These are phyloP conservation scores for Botrytis medusae DNA, from an alignment of 2,329 filamentous ascomycete genomes.

Conservation along the genomic window DNA sequence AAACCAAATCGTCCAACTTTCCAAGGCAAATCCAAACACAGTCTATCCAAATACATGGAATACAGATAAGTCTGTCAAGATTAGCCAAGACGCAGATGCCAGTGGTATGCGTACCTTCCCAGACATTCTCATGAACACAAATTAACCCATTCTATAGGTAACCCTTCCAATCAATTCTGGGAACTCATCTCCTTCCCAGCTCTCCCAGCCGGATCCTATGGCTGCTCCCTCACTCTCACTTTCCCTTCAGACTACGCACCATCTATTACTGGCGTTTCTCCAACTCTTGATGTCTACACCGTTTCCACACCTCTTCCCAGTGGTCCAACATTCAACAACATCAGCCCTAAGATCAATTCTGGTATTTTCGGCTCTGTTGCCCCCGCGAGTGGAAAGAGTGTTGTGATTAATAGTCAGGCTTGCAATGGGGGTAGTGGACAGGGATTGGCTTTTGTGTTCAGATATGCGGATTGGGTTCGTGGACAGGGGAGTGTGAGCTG, in stretches of 20 bases:
- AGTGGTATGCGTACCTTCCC: background rate
- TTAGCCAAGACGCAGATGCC: conserved; percentile 10
- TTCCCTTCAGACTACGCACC: conserved; percentile 5
- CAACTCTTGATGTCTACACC: conserved; percentile 22
- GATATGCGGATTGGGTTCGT: conserved; percentile 26
- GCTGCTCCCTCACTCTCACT: conserved; percentile 8
- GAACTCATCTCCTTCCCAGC: conserved; percentile 9
- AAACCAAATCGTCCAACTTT: conserved; percentile 18
- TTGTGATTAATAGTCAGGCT: conserved; percentile 15
- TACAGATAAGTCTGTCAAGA: conserved; percentile 4
- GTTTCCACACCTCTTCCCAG: conserved; percentile 13
- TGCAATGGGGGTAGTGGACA: conserved; percentile 16
- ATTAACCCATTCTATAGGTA: background rate
- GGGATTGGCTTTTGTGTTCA: conserved; percentile 22
- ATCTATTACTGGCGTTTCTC: background rate
- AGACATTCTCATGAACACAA: background rate
- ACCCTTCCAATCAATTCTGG: background rate
- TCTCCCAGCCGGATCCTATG: conserved; percentile 9
- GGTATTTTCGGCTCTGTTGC: conserved; percentile 22
- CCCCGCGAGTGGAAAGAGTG: conserved; percentile 10
- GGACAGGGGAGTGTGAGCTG: conserved; percentile 21
- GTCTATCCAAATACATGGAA: conserved; percentile 3
- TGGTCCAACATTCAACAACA: conserved; percentile 21
- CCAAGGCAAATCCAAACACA: conserved; percentile 9
- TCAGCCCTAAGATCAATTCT: background rate